Conservation (phyloP, 2,329 filamentous ascomycete species). For the Pseudofabraea citricarpa region DNA sequence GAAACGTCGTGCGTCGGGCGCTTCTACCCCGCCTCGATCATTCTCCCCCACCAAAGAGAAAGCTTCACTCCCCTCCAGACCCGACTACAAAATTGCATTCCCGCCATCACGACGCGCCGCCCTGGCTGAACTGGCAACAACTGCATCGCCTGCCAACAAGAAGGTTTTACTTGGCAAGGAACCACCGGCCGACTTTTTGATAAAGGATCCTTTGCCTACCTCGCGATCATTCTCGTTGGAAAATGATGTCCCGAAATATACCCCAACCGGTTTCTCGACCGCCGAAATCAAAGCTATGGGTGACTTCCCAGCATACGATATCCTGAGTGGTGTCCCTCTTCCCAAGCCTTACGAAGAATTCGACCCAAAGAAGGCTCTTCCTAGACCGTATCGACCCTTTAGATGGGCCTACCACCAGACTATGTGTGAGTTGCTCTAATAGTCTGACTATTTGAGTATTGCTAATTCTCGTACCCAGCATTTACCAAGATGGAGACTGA, state of each 20-base stretch:
- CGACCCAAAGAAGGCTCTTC: constrained; percentile 60
- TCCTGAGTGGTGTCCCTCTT: constrained; percentile 68
- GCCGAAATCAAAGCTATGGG: constrained; percentile 66
- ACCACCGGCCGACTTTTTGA: constrained; percentile 13
- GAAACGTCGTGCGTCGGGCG: constrained; percentile 23
- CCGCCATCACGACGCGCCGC: constrained; percentile 23
- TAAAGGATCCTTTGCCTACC: constrained; percentile 19
- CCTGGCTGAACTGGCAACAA: constrained; percentile 20
- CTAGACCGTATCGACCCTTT: constrained; percentile 76
- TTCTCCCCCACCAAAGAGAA: constrained; percentile 17
- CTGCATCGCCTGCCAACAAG: constrained; percentile 11
- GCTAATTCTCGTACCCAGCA: constrained; percentile 41
- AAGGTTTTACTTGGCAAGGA: constrained; percentile 12
- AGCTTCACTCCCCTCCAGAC: constrained; percentile 2
- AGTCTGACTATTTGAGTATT: neutral
- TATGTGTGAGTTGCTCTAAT: constrained; percentile 62
- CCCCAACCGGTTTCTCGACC: constrained; percentile 65
- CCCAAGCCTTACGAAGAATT: constrained; percentile 62
- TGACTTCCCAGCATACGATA: constrained; percentile 74
- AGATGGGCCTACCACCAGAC: constrained; percentile 85
- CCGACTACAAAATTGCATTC: constrained; percentile 18
- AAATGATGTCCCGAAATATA: constrained; percentile 37
- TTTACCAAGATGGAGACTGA: constrained; percentile 73
- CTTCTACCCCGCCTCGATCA: constrained; percentile 26
- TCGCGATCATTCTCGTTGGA: constrained; percentile 20